These are phyloP conservation scores for Fusarium protoensiforme DNA, from an alignment of 2,329 filamentous ascomycete genomes.

Conservation along the genomic window DNA sequence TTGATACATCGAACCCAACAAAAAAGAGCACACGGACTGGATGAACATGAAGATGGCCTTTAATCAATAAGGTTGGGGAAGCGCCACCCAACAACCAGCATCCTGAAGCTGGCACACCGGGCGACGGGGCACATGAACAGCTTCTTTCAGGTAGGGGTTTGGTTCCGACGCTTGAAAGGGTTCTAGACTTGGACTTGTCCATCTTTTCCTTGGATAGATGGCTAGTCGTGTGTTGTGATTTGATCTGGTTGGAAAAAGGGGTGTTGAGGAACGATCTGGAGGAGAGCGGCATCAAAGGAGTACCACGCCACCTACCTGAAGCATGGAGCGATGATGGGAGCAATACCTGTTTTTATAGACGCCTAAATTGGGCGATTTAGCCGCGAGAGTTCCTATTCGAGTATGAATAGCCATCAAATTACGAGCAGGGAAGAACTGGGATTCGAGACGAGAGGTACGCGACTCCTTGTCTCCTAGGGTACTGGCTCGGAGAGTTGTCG, in stretches of 20 bases:
- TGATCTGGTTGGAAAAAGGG: neutral
- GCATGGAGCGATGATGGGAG: neutral
- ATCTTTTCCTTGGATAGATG: neutral
- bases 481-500: neutral
- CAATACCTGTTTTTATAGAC: neutral
- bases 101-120: neutral
- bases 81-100: neutral
- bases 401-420: neutral
- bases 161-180: neutral
- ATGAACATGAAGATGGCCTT: neutral
- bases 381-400: neutral
- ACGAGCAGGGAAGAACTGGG: neutral
- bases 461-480: neutral
- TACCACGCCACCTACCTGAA: neutral
- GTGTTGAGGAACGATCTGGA: neutral
- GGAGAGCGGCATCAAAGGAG: neutral
- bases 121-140: neutral
- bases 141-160: neutral
- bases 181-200: neutral
- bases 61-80: neutral
- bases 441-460: neutral
- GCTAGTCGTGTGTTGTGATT: neutral
- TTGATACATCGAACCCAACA: neutral
- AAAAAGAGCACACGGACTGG: neutral
- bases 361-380: neutral